phyloP scores from a whole-genome alignment of 495 filamentous ascomycete genomes.

The Filosporella fistucella region DNA sequence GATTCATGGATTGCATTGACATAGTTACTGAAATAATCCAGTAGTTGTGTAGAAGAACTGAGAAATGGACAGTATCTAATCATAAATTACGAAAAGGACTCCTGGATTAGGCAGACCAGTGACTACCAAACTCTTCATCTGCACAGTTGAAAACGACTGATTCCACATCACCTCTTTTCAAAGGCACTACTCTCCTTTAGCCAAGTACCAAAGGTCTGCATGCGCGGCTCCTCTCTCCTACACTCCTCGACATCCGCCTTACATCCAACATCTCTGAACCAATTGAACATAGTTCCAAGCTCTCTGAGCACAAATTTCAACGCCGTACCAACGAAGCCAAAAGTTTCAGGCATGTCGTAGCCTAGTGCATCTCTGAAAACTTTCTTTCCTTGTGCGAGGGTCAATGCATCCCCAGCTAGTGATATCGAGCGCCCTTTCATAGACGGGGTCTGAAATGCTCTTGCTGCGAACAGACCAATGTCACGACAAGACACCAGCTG shows the following conservation, averaged over 20 bases:
- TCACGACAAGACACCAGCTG: slow-evolving; percentile 55
- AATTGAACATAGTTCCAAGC: slow-evolving; percentile 39
- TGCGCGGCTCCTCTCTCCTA: slow-evolving; percentile 32
- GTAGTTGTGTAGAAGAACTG: no score
- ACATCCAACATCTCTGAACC: slow-evolving; percentile 40
- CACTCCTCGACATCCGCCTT: slow-evolving; percentile 35
- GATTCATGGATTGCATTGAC: no score
- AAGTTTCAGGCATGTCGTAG: slow-evolving; percentile 31
- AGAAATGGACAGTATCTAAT: no score
- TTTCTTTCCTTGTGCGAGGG: slow-evolving; percentile 30
- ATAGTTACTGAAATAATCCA: no score
- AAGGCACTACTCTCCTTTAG: slow-evolving; percentile 33
- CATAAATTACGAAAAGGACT: no score
- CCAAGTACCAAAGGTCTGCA: slow-evolving; percentile 41
- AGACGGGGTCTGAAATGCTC: slow-evolving; percentile 44
- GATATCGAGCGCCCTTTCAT: slow-evolving; percentile 31
- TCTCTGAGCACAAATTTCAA: slow-evolving; percentile 31
- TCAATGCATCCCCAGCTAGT: slow-evolving; percentile 42
- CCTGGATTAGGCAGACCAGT: no score
- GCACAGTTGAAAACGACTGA: no score
- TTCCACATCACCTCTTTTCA: no score
- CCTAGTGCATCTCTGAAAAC: slow-evolving; percentile 35
- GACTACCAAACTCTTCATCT: no score
- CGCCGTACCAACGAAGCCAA: slow-evolving; percentile 32
- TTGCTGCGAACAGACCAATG: slow-evolving; percentile 61